Evolutionary conservation across 2,329 filamentous ascomycete genomes (phyloP).

Genomic region (Westerdykella ornata): DNA sequence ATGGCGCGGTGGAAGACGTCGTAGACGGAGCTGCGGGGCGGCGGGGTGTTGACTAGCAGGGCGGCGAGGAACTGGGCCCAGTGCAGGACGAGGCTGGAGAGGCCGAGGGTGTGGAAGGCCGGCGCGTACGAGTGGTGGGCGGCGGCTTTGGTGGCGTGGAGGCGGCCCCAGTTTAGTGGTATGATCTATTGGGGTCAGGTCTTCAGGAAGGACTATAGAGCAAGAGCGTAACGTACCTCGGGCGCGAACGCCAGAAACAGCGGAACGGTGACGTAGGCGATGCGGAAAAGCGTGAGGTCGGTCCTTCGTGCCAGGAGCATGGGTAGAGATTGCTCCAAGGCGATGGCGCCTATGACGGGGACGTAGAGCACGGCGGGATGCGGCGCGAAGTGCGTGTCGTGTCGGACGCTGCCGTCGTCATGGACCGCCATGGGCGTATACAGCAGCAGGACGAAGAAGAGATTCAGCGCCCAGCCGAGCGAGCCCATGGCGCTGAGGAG

Average conservation of each 20-base stretch:
- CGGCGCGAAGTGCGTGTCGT: conserved; percentile 29
- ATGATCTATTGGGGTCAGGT: conserved; percentile 29
- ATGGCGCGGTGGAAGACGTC: conserved; percentile 37
- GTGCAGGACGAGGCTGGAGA: conserved; percentile 43
- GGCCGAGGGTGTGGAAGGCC: conserved; percentile 46
- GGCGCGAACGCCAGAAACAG: conserved; percentile 33
- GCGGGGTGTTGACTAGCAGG: conserved; percentile 45
- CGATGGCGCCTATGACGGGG: conserved; percentile 44
- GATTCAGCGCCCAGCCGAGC: conserved; percentile 56
- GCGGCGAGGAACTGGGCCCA: conserved; percentile 41
- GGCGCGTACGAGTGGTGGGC: conserved; percentile 40
- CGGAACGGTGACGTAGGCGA: conserved; percentile 26
- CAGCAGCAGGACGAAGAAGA: conserved; percentile 56
- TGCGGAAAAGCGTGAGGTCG: conserved; percentile 19
- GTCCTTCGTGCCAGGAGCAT: conserved; percentile 16
- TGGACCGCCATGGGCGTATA: conserved; percentile 49
- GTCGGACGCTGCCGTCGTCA: conserved; percentile 22
- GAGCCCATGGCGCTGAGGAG: conserved; percentile 54
- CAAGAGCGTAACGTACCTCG: conserved; percentile 13
- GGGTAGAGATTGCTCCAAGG: conserved; percentile 40
- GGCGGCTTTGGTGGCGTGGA: conserved; percentile 37
- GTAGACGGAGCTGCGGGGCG: conserved; percentile 37
- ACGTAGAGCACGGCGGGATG: conserved; percentile 30
- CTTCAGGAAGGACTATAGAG: background rate
- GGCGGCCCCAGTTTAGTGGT: conserved; percentile 46